These are phyloP conservation scores for Rubroshorea leprosula DNA, from an alignment of 345 rosid genomes.

Conservation along the genomic window DNA sequence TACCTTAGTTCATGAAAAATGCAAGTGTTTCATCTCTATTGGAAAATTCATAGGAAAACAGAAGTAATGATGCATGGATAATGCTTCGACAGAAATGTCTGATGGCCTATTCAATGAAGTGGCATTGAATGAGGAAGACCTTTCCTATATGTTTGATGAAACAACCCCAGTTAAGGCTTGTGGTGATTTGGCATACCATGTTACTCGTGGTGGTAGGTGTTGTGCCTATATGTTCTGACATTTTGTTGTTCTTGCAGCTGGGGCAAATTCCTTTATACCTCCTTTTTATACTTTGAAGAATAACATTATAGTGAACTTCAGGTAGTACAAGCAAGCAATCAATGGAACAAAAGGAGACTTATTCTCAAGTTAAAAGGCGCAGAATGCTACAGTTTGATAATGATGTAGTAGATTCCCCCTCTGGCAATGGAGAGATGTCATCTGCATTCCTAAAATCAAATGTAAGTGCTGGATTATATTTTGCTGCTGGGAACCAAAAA, in stretches of 20 bases:
- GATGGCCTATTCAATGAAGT: constrained; percentile 43
- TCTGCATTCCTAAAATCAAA: constrained; percentile 66
- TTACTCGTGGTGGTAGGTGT: constrained; percentile 34
- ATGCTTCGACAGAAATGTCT: constrained; percentile 4
- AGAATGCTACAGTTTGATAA: constrained; percentile 81
- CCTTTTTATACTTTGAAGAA: constrained; percentile 15
- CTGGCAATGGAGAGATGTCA: constrained; percentile 54
- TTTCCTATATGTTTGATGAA: constrained; percentile 73
- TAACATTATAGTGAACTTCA: constrained; percentile 19
- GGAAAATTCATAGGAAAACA: neutral
- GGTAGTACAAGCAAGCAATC: constrained; percentile 46
- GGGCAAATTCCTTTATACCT: neutral
- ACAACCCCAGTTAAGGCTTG: constrained; percentile 87
- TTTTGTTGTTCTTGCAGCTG: constrained; percentile 1
- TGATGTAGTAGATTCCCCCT: constrained; percentile 38
- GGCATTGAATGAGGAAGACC: constrained; percentile 65
- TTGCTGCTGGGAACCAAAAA: neutral
- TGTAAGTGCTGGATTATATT: constrained; percentile 28
- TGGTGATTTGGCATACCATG: constrained; percentile 58
- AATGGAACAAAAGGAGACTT: constrained; percentile 43
- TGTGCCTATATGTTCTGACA: neutral
- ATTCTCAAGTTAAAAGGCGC: constrained; percentile 70
- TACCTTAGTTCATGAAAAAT: neutral
- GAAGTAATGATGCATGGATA: neutral
- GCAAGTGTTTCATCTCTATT: neutral